Percentiles rank a stretch among this genome's conserved stretches.
Conservation (phyloP, 1,284 basidiomycete species). For the Naganishia sp. region DNA sequence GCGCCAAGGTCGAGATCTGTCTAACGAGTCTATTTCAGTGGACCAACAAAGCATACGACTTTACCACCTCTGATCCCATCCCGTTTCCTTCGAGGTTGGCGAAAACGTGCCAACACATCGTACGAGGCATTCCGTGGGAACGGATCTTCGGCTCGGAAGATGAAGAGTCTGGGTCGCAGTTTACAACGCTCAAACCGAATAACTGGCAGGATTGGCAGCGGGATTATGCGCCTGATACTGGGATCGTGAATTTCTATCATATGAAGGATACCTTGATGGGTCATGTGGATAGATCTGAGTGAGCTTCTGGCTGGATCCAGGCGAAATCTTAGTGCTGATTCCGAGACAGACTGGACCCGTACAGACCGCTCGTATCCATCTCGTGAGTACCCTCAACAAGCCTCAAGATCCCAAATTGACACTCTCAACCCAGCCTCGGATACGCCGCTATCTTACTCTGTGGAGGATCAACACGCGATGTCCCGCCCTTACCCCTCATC, state of each 20-base stretch:
- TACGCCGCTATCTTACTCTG: slow-evolving; percentile 83
- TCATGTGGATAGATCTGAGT: slow-evolving; percentile 87
- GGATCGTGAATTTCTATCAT: slow-evolving; percentile 91
- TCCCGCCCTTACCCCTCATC: slow-evolving; percentile 73
- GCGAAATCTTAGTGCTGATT: background rate
- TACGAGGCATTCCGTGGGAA: slow-evolving; percentile 67
- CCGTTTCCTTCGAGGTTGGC: slow-evolving; percentile 63
- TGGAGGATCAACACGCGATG: slow-evolving; percentile 74
- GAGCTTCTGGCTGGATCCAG: slow-evolving; percentile 14
- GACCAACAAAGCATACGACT: slow-evolving; percentile 89
- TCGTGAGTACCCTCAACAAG: slow-evolving; percentile 62
- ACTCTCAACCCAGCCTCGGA: slow-evolving; percentile 66
- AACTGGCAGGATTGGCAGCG: slow-evolving; percentile 68
- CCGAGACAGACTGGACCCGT: slow-evolving; percentile 66
- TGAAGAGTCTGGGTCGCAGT: slow-evolving; percentile 16
- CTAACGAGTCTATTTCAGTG: slow-evolving; percentile 59
- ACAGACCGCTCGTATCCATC: slow-evolving; percentile 78
- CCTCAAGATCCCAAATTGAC: background rate
- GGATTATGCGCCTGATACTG: slow-evolving; percentile 83
- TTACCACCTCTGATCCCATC: slow-evolving; percentile 62
- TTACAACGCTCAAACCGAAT: slow-evolving; percentile 56
- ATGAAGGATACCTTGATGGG: slow-evolving; percentile 83
- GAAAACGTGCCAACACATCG: slow-evolving; percentile 64
- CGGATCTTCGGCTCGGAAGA: slow-evolving; percentile 58
- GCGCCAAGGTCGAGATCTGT: no score